Conservation (phyloP, 2,329 filamentous ascomycete species). For the Aspergillus spinulosporus region DNA sequence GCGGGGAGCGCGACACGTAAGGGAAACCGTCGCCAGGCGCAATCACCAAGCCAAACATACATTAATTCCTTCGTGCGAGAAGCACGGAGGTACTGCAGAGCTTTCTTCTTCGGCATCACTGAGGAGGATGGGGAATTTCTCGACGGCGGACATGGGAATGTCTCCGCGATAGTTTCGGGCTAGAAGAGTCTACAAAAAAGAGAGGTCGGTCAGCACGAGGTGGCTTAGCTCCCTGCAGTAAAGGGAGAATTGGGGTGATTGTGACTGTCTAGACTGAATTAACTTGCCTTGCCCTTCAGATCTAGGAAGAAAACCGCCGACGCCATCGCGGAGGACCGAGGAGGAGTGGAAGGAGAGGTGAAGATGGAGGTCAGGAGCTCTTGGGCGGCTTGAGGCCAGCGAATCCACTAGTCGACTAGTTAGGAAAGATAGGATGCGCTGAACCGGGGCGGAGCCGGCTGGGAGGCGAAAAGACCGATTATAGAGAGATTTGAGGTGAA, state of each 20-base stretch:
- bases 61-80: conserved; percentile 98
- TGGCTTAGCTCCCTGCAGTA: conserved; percentile 1
- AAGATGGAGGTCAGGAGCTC: conserved; percentile 20
- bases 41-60: conserved; percentile 54
- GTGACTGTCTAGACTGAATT: neutral
- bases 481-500: neutral
- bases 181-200: conserved; percentile 73
- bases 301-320: conserved; percentile 98
- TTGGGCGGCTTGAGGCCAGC: conserved; percentile 25
- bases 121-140: conserved; percentile 93
- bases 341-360: conserved; percentile 13
- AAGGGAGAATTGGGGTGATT: conserved; percentile 8
- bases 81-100: conserved; percentile 94
- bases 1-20: conserved; percentile 9
- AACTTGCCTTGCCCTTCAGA: conserved; percentile 93
- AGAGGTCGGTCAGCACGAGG: conserved; percentile 22
- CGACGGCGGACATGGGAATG: conserved; percentile 98
- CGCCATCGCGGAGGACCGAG: conserved; percentile 66
- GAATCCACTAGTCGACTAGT: conserved; percentile 23
- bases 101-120: conserved; percentile 99
- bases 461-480: neutral
- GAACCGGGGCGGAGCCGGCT: neutral
- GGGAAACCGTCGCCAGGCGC: neutral
- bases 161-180: conserved; percentile 98
- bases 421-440: neutral